Base-by-base conservation (phyloP, 75 land plant species). In the Adiantum capillusveneris region DNA sequence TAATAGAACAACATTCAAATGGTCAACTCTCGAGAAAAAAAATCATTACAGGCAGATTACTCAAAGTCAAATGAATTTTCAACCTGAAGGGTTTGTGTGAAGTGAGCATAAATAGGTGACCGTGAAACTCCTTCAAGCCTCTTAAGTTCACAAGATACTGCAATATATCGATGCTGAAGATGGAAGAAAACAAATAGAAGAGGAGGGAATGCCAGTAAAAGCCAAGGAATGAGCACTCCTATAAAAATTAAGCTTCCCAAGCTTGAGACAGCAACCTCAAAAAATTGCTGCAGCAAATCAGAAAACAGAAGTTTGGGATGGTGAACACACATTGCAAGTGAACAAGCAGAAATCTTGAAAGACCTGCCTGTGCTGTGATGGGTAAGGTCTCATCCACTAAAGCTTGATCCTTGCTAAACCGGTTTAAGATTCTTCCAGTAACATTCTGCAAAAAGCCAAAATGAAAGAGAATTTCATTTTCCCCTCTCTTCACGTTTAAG, bases 81-180 rank as follows among this genome's bases (percentile, higher is more conserved):
- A n/a, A 68, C 72, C 58, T 69, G 64, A 22, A 71, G 58, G n/a
- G 74, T 64, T 43, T 71, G 59, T 20, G 66, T 17, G 18, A 71
- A 64, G 41, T 71, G 74, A 31, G 74, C 67, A 53, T 71, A 71
- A 43, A 71, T 45, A 36, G 74, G 66, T 21, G 74, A 71, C 29
- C 74, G 54, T 21, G 74, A 56, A 30, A 71, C 1, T 46, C 61
- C 74, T 26, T 71, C 74, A 50, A 71, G 67, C 2, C 74, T 66
- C 54, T 64, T 64, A 18, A 71, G 25, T 19, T 71, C 74, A 42
- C 74, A 34, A 0, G 66, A 71, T 11, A 64, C 60, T 3, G 54
- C 68, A 11, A 71, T 60, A 63, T 71, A 71, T 29, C 74, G 46
- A 21, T 60, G 27, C 27, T 63, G 65, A 29, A 57, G 0, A 42